Conservation (phyloP, 169 alveolate species). For the Plasmodium gallinaceum region DNA sequence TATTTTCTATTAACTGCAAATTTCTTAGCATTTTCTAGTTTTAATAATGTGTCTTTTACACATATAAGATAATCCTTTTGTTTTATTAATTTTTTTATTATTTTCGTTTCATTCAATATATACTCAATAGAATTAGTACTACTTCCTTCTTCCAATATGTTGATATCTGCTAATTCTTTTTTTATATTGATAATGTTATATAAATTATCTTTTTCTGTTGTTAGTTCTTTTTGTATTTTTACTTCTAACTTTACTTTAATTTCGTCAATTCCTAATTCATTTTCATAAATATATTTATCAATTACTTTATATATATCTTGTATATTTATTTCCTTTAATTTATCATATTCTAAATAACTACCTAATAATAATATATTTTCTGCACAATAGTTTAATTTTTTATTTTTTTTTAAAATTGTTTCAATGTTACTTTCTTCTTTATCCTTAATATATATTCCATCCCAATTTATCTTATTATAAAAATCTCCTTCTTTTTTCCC, state of each 20-base stretch:
- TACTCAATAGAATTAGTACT: constrained; percentile 22
- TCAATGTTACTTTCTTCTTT: constrained; percentile 18
- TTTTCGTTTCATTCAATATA: constrained; percentile 65
- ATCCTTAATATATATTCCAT: neutral
- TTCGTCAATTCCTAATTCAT: constrained; percentile 15
- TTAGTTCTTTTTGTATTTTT: constrained; percentile 27
- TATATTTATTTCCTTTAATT: constrained; percentile 15
- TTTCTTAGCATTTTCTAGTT: constrained; percentile 58
- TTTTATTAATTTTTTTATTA: constrained; percentile 36
- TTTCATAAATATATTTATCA: constrained; percentile 31
- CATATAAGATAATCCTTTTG: constrained; percentile 55
- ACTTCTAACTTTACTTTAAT: constrained; percentile 24
- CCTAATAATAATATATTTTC: constrained; percentile 19
- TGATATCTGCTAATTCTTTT: constrained; percentile 25
- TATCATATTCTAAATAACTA: constrained; percentile 10
- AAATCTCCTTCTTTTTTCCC: neutral
- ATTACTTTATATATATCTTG: constrained; percentile 25
- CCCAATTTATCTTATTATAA: neutral
- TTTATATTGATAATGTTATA: constrained; percentile 15
- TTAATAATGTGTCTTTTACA: constrained; percentile 37
- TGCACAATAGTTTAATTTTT: constrained; percentile 24
- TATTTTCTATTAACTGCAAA: constrained; percentile 62
- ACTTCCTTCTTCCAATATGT: constrained; percentile 20
- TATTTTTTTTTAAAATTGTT: constrained; percentile 18
- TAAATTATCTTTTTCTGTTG: constrained; percentile 10